A percentile compares a stretch with the other conserved stretches of the same genome.
Conservation (phyloP, 2,329 filamentous ascomycete species). For the Sordariomycetes sp. region DNA sequence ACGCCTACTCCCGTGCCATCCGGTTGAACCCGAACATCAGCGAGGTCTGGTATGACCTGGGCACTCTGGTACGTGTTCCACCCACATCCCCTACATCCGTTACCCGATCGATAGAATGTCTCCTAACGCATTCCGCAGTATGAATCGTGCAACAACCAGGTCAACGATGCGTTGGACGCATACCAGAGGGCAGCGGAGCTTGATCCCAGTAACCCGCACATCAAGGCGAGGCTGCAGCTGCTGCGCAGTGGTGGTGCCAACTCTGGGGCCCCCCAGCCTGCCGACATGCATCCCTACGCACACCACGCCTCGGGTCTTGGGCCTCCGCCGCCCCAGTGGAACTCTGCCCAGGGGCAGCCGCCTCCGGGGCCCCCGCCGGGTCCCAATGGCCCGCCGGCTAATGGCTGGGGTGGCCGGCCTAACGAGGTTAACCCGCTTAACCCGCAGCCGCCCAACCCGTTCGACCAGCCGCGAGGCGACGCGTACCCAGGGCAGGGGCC, state of each 20-base stretch:
- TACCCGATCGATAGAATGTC: neutral
- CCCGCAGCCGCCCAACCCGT: constrained; percentile 69
- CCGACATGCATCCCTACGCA: constrained; percentile 90
- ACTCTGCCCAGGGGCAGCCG: constrained; percentile 49
- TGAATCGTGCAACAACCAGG: constrained; percentile 98
- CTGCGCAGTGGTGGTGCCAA: constrained; percentile 71
- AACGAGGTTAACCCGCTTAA: constrained; percentile 71
- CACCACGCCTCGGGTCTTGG: constrained; percentile 77
- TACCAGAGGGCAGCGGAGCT: constrained; percentile 92
- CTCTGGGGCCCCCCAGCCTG: constrained; percentile 75
- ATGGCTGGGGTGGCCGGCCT: constrained; percentile 45
- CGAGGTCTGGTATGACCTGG: constrained; percentile 97
- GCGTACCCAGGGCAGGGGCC: constrained; percentile 56
- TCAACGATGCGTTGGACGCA: constrained; percentile 87
- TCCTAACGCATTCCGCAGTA: constrained; percentile 44
- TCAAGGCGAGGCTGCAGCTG: constrained; percentile 87
- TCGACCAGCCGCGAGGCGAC: constrained; percentile 60
- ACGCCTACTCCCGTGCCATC: constrained; percentile 95
- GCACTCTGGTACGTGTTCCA: constrained; percentile 67
- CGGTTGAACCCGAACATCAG: constrained; percentile 96
- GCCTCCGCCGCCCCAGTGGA: constrained; percentile 83
- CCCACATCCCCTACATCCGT: neutral
- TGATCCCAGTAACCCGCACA: constrained; percentile 86
- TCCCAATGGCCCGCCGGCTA: constrained; percentile 36
- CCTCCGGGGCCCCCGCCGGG: constrained; percentile 23